A percentile compares a stretch with the other conserved stretches of the same genome.
These are phyloP conservation scores for Podila epigama DNA, from an alignment of 192 early-diverging fungal genomes.

Conservation along the genomic window DNA sequence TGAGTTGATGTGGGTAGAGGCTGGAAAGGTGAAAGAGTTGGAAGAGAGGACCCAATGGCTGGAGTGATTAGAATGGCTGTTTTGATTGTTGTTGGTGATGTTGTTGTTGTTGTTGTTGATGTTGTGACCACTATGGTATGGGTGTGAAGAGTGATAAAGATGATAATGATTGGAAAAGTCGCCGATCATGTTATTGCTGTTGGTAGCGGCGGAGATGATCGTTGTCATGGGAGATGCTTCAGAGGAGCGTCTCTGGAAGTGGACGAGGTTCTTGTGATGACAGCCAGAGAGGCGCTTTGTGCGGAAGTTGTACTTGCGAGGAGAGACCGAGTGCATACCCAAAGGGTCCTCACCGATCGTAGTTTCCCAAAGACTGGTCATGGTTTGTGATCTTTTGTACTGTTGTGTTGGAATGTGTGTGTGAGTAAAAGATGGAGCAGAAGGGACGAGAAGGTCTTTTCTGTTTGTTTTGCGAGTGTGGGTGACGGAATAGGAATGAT, in stretches of 20 bases:
- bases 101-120: too few species aligned
- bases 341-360: background rate
- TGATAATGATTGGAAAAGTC: background rate
- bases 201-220: too few species aligned
- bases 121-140: too few species aligned
- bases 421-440: too few species aligned
- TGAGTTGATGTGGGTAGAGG: background rate
- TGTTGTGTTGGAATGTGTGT: too few species aligned
- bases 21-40: background rate
- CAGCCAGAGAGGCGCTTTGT: background rate
- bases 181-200: too few species aligned
- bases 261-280: background rate
- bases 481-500: slow-evolving; percentile 1
- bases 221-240: background rate
- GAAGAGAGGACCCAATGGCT: background rate
- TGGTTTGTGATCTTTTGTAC: background rate
- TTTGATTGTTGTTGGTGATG: too few species aligned
- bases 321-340: too few species aligned
- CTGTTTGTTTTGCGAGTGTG: too few species aligned
- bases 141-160: too few species aligned
- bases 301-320: background rate
- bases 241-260: background rate
- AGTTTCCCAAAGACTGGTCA: background rate
- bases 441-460: too few species aligned
- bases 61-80: background rate